Evolutionary conservation across 1,139 yeast species (phyloP), one percentile per base, ranked within the genome.

Genomic region (Candida pseudoviswanathii): DNA sequence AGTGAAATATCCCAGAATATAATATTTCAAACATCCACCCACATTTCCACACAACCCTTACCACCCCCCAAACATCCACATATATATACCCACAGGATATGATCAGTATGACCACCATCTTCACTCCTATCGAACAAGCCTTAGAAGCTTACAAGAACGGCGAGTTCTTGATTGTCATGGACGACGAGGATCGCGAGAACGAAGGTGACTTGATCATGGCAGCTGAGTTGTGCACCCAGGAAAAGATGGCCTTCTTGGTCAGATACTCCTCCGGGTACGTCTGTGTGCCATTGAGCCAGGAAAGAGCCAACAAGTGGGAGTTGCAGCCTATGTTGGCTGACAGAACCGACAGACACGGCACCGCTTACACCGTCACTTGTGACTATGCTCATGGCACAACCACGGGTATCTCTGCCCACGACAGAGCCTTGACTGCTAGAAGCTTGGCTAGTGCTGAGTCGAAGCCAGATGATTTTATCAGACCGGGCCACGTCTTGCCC

Each of bases 131-230:
- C 40, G 50, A 51, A 42, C 86, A 86, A 51, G 97, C 96, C 33
- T 68, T 91, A 29, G 85, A 84, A 60, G 95, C 91, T 3, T 89
- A 85, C 74, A 83, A 83, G 62, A 80, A 85, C 51, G 98, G 98
- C 48, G 94, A 91, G 68, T 92, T 94, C 62, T 76, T 95, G 47
- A 82, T 95, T 48, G 99, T 95, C 29, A 88, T 95, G 87, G 99
- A 95, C 67, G 97, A 94, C 64, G 98, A 90, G 66, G 81, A 81
- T 62, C 85, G 99, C 61, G 99, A 95, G 69, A 95, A 95, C 66
- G 99, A 95, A 74, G 99, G 99, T 45, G 99, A 95, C 66, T 78
- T 95, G 64, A 91, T 95, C 60, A 85, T 89, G 50, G 96, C 99
- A 24, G 99, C 97, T 30, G 85, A 87, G 58, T 76, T 77, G 50